phyloP scores from a whole-genome alignment of 805 yeast genomes.

The Lipomyces mesembrius region DNA sequence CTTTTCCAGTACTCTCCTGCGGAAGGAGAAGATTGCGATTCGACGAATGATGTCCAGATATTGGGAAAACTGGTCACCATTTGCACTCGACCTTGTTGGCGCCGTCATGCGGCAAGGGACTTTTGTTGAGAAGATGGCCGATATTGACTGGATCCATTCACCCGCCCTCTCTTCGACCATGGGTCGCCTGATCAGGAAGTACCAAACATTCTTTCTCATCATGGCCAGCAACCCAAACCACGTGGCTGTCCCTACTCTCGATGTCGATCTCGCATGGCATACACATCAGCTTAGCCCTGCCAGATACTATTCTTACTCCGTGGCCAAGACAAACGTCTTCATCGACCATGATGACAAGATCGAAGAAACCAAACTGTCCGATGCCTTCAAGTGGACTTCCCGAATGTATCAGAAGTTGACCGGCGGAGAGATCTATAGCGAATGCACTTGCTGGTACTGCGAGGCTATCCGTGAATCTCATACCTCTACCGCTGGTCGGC shows the following conservation, averaged over 20 bases:
- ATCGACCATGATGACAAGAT: conserved; percentile 15
- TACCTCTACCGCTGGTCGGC: neutral
- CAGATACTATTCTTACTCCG: neutral
- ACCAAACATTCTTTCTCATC: conserved; percentile 22
- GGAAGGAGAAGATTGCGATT: conserved; percentile 7
- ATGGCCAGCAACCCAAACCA: conserved; percentile 14
- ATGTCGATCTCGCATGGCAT: conserved; percentile 38
- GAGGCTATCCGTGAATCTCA: conserved; percentile 12
- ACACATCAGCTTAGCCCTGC: conserved; percentile 35
- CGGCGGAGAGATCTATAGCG: conserved; percentile 8
- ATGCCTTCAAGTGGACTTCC: conserved; percentile 5
- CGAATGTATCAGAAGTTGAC: conserved; percentile 4
- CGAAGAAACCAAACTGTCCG: conserved; percentile 3
- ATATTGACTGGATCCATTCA: conserved; percentile 31
- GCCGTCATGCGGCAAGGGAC: conserved; percentile 37
- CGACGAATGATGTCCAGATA: conserved; percentile 31
- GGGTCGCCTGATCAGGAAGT: conserved; percentile 18
- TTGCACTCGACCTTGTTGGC: conserved; percentile 27
- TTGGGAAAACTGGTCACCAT: conserved; percentile 31
- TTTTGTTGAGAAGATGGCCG: conserved; percentile 35
- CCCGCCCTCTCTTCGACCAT: conserved; percentile 28
- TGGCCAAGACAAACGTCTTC: conserved; percentile 1
- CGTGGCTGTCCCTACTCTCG: conserved; percentile 34
- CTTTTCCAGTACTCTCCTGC: neutral
- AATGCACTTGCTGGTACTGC: conserved; percentile 13